phyloP scores from a whole-genome alignment of 2,329 filamentous ascomycete species.

The Cryphonectria japonica region DNA sequence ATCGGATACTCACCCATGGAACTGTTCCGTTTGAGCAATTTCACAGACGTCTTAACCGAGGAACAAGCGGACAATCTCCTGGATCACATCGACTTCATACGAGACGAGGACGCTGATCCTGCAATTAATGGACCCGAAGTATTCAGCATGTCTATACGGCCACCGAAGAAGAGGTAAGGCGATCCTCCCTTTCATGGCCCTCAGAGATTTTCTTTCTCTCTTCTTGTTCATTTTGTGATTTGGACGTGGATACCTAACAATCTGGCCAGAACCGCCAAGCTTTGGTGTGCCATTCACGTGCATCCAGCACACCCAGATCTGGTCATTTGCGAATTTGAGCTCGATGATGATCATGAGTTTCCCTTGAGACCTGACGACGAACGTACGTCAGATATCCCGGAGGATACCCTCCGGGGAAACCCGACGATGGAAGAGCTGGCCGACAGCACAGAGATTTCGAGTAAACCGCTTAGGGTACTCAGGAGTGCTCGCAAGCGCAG shows the following conservation, averaged over 20 bases:
- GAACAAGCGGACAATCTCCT: conserved; percentile 83
- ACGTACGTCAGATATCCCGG: conserved; percentile 62
- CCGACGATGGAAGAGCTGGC: conserved; percentile 75
- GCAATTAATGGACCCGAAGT: conserved; percentile 80
- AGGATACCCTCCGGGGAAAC: conserved; percentile 73
- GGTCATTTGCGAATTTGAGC: conserved; percentile 85
- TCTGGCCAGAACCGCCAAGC: conserved; percentile 59
- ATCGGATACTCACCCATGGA: conserved; percentile 78
- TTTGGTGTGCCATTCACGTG: conserved; percentile 88
- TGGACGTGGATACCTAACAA: background rate
- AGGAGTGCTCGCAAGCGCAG: conserved; percentile 74
- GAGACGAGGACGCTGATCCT: conserved; percentile 79
- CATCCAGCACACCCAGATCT: conserved; percentile 69
- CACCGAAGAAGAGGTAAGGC: conserved; percentile 49
- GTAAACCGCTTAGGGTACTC: conserved; percentile 76
- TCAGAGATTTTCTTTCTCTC: too few species aligned
- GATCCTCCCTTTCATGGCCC: too few species aligned
- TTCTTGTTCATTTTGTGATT: background rate
- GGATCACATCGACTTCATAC: conserved; percentile 86
- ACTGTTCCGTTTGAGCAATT: conserved; percentile 74
- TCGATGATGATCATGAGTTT: conserved; percentile 74
- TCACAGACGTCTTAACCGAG: conserved; percentile 81
- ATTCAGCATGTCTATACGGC: conserved; percentile 75
- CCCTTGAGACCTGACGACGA: conserved; percentile 69
- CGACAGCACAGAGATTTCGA: conserved; percentile 75